These are phyloP conservation scores for Chionographis japonica DNA, from an alignment of 106 monocot species.

Conservation along the genomic window DNA sequence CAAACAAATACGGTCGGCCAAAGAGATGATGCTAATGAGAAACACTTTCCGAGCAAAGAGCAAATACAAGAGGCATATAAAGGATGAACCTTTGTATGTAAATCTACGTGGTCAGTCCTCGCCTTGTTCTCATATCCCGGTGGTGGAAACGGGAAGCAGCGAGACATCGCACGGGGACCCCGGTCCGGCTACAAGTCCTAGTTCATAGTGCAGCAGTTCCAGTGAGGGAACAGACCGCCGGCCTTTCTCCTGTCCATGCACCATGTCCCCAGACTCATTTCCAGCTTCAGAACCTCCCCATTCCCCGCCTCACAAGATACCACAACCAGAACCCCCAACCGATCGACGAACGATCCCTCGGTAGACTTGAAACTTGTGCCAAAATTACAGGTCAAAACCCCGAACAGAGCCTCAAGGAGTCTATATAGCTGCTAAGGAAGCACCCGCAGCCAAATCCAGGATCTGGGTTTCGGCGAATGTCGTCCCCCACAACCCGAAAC, in stretches of 20 bases:
- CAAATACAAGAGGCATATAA: too few relatives aligned
- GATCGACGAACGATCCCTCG: too few relatives aligned
- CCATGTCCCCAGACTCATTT: slow-evolving; percentile 58
- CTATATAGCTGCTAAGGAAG: too few relatives aligned
- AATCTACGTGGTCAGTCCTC: slow-evolving; percentile 34
- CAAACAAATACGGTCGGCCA: too few relatives aligned
- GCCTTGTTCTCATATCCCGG: slow-evolving; percentile 63
- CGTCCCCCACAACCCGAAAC: neutral
- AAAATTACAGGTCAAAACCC: too few relatives aligned
- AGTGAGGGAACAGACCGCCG: slow-evolving; percentile 21
- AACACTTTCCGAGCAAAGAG: too few relatives aligned
- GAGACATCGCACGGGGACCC: slow-evolving; percentile 60
- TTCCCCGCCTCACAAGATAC: slow-evolving; percentile 9
- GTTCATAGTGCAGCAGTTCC: slow-evolving; percentile 28
- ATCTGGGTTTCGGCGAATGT: too few relatives aligned
- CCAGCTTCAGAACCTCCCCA: slow-evolving; percentile 19
- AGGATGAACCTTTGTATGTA: slow-evolving; percentile 52
- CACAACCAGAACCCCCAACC: neutral
- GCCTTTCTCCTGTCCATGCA: slow-evolving; percentile 25
- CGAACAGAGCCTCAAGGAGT: too few relatives aligned
- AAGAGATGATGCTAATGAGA: too few relatives aligned
- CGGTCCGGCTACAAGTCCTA: slow-evolving; percentile 15
- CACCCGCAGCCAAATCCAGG: neutral
- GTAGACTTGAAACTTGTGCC: too few relatives aligned
- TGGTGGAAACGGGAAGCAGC: slow-evolving; percentile 89